A percentile compares a stretch with the other conserved stretches of the same genome.
Conservation (phyloP, 805 yeast genomes). For the Lipomyces chichibuensis region DNA sequence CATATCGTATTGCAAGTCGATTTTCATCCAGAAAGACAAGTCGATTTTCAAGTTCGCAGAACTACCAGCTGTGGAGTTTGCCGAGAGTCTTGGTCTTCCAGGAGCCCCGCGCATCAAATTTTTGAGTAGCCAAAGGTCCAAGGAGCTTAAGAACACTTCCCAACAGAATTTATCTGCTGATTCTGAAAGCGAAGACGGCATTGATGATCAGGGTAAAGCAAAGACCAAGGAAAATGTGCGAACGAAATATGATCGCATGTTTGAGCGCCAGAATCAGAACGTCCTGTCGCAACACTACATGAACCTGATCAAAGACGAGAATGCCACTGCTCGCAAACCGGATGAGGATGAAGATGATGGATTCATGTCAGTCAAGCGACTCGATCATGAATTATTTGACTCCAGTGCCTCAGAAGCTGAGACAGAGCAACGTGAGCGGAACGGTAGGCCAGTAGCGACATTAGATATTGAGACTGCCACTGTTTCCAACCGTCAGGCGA, state of each 20-base stretch:
- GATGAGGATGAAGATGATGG: slow-evolving; percentile 65
- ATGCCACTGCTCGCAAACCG: background rate
- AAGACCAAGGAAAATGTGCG: slow-evolving; percentile 54
- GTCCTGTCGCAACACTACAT: slow-evolving; percentile 87
- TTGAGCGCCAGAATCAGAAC: slow-evolving; percentile 90
- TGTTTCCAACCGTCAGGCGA: slow-evolving; percentile 80
- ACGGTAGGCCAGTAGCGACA: background rate
- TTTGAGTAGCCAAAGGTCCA: slow-evolving; percentile 55
- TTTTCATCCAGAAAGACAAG: slow-evolving; percentile 84
- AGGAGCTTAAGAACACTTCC: slow-evolving; percentile 79
- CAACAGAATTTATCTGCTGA: slow-evolving; percentile 60
- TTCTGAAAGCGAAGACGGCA: slow-evolving; percentile 66
- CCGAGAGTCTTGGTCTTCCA: slow-evolving; percentile 87
- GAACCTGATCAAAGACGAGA: slow-evolving; percentile 60
- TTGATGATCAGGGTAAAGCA: slow-evolving; percentile 39
- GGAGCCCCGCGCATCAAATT: slow-evolving; percentile 94
- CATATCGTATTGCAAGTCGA: slow-evolving; percentile 83
- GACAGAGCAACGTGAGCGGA: slow-evolving; percentile 40
- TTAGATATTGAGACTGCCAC: slow-evolving; percentile 56
- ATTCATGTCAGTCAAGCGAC: slow-evolving; percentile 78
- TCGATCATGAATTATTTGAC: slow-evolving; percentile 61
- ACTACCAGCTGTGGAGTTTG: slow-evolving; percentile 79
- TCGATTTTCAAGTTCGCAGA: slow-evolving; percentile 77
- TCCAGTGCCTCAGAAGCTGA: slow-evolving; percentile 47
- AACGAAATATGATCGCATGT: slow-evolving; percentile 94